phyloP scores from a whole-genome alignment of 1,139 yeast genomes.

The Suhomyces bribrorum region DNA sequence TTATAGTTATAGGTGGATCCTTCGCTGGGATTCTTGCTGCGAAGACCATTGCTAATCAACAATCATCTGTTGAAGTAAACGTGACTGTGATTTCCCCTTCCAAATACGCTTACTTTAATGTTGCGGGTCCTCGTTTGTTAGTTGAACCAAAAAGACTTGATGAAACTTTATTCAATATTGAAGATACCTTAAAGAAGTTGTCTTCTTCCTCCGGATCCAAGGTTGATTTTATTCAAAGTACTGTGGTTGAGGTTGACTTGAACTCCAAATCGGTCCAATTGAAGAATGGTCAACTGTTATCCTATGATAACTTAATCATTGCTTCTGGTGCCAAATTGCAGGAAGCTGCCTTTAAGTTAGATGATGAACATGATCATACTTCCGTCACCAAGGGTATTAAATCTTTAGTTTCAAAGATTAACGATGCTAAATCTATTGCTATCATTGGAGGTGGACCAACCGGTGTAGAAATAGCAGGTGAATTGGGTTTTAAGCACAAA shows the following conservation, averaged over 20 bases:
- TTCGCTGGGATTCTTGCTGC: constrained; percentile 33
- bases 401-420: constrained; percentile 18
- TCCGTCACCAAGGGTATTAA: constrained; percentile 18
- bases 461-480: constrained; percentile 44
- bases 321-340: constrained; percentile 34
- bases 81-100: constrained; percentile 21
- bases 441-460: constrained; percentile 44
- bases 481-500: constrained; percentile 26
- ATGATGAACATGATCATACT: constrained; percentile 14
- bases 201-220: constrained; percentile 16
- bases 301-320: constrained; percentile 34
- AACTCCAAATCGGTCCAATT: constrained; percentile 17
- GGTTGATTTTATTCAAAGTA: constrained; percentile 22
- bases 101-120: constrained; percentile 21
- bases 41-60: constrained; percentile 15
- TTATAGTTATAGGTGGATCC: constrained; percentile 40
- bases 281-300: constrained; percentile 9
- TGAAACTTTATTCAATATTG: constrained; percentile 22
- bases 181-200: constrained; percentile 17
- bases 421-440: constrained; percentile 28
- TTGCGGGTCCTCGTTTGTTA: constrained; percentile 35
- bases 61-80: constrained; percentile 4
- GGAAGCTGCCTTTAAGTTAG: constrained; percentile 29
- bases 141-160: constrained; percentile 25
- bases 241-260: constrained; percentile 27